Evolutionary conservation across 371 early-diverging fungal genomes (phyloP).

Genomic region (Mucor sp.): DNA sequence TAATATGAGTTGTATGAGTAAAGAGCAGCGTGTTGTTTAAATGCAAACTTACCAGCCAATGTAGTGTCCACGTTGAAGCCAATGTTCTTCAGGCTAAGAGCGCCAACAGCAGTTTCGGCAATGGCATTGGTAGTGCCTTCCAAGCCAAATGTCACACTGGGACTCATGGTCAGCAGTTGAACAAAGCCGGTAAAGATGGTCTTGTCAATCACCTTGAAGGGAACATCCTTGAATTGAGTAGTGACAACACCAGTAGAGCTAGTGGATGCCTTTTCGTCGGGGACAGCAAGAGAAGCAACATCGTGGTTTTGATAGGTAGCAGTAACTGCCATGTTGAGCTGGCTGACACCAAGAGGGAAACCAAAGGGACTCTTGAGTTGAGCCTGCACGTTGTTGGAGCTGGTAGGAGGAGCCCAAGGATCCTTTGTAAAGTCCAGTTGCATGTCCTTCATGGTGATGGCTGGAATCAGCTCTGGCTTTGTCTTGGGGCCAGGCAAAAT

Average conservation of each 20-base stretch:
- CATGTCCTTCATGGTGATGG: conserved; percentile 51
- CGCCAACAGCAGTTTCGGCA: conserved; percentile 57
- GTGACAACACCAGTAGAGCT: conserved; percentile 41
- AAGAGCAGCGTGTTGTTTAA: background rate
- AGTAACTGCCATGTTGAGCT: conserved; percentile 49
- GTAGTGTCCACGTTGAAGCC: conserved; percentile 52
- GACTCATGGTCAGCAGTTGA: conserved; percentile 44
- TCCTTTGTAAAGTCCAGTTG: conserved; percentile 56
- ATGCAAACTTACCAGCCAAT: conserved; percentile 42
- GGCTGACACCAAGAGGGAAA: conserved; percentile 58
- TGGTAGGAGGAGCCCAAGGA: conserved; percentile 50
- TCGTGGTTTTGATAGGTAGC: conserved; percentile 32
- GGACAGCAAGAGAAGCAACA: conserved; percentile 53
- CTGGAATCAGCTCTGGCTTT: conserved; percentile 40
- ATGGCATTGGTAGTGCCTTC: conserved; percentile 52
- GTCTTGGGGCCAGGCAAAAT: conserved; percentile 48
- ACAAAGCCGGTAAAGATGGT: conserved; percentile 54
- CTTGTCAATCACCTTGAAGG: conserved; percentile 42
- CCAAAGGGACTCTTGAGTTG: conserved; percentile 61
- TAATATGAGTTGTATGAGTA: background rate
- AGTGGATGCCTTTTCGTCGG: conserved; percentile 50
- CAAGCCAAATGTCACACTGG: conserved; percentile 50
- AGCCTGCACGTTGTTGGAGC: conserved; percentile 53
- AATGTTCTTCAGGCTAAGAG: conserved; percentile 49
- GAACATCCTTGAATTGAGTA: conserved; percentile 51